phyloP scores from a whole-genome alignment of 768 basidiomycete species.

The Candolleomyces eurysporus region DNA sequence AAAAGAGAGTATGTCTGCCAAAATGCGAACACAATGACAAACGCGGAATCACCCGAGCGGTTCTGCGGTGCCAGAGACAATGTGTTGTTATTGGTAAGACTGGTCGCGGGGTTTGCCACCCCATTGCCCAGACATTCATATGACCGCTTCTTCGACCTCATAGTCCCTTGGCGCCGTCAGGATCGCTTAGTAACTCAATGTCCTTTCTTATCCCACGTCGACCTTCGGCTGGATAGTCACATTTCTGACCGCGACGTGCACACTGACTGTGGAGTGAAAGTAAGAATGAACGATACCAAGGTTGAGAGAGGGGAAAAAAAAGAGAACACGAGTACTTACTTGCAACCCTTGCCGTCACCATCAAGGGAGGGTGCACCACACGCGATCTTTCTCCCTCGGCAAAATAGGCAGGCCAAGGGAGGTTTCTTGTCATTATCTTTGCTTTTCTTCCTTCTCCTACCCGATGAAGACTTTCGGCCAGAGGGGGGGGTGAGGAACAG shows the following conservation, averaged over 20 bases:
- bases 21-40: too few relatives aligned
- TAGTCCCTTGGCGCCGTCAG: constrained; percentile 19
- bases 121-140: too few relatives aligned
- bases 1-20: too few relatives aligned
- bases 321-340: constrained; percentile 43
- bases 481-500: not conserved
- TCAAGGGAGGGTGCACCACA: constrained; percentile 58
- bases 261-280: constrained; percentile 58
- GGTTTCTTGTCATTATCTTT: constrained; percentile 61
- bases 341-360: constrained; percentile 59
- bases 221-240: constrained; percentile 71
- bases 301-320: constrained; percentile 7
- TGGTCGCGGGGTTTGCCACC: too few relatives aligned
- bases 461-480: constrained; percentile 17
- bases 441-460: constrained; percentile 29
- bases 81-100: too few relatives aligned
- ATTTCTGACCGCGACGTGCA: constrained; percentile 62
- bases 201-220: constrained; percentile 66
- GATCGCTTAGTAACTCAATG: constrained; percentile 27
- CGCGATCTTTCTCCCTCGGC: constrained; percentile 66
- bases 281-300: constrained; percentile 11
- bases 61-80: too few relatives aligned
- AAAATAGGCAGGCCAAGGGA: constrained; percentile 62
- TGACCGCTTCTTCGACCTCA: constrained; percentile 18
- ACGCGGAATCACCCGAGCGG: too few relatives aligned